A percentile compares a stretch with the other conserved stretches of the same genome.
Evolutionary conservation across 2,329 filamentous ascomycete genomes (phyloP).

Genomic region (Aspergillus persii): DNA sequence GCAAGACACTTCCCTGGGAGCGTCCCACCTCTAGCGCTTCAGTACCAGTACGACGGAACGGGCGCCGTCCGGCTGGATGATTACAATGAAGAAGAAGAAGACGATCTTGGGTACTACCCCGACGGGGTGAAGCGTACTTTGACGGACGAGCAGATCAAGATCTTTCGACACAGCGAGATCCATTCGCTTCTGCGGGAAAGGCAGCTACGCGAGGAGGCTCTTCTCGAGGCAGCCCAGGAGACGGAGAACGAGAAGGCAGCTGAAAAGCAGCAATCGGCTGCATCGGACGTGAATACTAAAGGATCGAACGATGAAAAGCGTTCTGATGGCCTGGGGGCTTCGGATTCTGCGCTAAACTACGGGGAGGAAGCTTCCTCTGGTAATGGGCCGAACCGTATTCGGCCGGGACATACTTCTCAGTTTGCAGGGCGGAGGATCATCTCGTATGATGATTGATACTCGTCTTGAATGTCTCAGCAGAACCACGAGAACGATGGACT

Average conservation of each 20-base stretch:
- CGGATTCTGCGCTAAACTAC: conserved; percentile 48
- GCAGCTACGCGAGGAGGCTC: conserved; percentile 31
- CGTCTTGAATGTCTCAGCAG: background rate
- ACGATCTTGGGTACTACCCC: conserved; percentile 76
- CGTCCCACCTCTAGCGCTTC: background rate
- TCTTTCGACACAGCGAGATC: conserved; percentile 87
- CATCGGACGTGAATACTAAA: background rate
- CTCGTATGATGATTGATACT: conserved; percentile 36
- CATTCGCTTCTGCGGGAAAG: conserved; percentile 63
- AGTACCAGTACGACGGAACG: background rate
- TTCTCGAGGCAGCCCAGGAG: conserved; percentile 14
- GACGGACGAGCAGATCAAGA: conserved; percentile 85
- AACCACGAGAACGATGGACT: no score
- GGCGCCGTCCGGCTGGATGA: conserved; percentile 12
- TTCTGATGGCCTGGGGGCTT: background rate
- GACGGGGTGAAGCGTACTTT: conserved; percentile 86
- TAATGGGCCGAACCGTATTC: background rate
- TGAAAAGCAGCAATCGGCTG: background rate
- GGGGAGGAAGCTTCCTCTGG: conserved; percentile 16
- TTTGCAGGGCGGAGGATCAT: conserved; percentile 33
- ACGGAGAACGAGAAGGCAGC: background rate
- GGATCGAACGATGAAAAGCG: background rate
- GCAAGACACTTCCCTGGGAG: conserved; percentile 55
- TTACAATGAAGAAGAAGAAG: conserved; percentile 37
- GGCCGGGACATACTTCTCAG: conserved; percentile 5